Evolutionary conservation across 1,284 basidiomycete genomes (phyloP).

Genomic region (Moesziomyces globuligerus): DNA sequence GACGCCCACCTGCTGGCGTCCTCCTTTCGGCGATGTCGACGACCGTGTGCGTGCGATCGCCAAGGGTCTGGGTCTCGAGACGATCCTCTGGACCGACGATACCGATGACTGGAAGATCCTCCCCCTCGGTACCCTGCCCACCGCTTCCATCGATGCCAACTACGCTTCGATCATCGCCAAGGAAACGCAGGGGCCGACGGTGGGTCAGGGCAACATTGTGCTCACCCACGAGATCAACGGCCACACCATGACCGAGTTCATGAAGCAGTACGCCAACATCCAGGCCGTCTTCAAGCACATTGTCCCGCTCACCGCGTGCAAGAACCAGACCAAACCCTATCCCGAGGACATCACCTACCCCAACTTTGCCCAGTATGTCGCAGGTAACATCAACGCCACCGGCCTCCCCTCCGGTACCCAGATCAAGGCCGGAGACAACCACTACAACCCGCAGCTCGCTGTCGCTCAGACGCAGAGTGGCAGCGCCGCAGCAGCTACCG

Average conservation of each 20-base stretch:
- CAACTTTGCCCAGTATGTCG: conserved; percentile 53
- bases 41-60: conserved; percentile 72
- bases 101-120: conserved; percentile 69
- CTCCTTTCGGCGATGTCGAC: conserved; percentile 72
- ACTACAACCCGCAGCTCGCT: conserved; percentile 28
- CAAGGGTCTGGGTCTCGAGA: conserved; percentile 69
- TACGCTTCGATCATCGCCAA: conserved; percentile 69
- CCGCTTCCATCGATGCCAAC: conserved; percentile 67
- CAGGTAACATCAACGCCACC: conserved; percentile 54
- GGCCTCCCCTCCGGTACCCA: conserved; percentile 43
- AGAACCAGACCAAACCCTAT: conserved; percentile 68
- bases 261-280: conserved; percentile 58
- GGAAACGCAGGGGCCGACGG: conserved; percentile 65
- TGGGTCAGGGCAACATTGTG: conserved; percentile 68
- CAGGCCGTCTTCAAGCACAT: conserved; percentile 61
- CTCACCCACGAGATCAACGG: conserved; percentile 65
- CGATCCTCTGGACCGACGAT: conserved; percentile 71
- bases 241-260: conserved; percentile 60
- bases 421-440: conserved; percentile 38
- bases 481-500: conserved; percentile 9
- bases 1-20: conserved; percentile 70
- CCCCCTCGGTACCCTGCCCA: conserved; percentile 64
- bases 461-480: conserved; percentile 19
- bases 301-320: conserved; percentile 63
- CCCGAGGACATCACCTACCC: conserved; percentile 68